A percentile compares a stretch with the other conserved stretches of the same genome.
These are phyloP conservation scores for Harringtonia aguacate DNA, from an alignment of 2,329 filamentous ascomycete species.

Conservation along the genomic window DNA sequence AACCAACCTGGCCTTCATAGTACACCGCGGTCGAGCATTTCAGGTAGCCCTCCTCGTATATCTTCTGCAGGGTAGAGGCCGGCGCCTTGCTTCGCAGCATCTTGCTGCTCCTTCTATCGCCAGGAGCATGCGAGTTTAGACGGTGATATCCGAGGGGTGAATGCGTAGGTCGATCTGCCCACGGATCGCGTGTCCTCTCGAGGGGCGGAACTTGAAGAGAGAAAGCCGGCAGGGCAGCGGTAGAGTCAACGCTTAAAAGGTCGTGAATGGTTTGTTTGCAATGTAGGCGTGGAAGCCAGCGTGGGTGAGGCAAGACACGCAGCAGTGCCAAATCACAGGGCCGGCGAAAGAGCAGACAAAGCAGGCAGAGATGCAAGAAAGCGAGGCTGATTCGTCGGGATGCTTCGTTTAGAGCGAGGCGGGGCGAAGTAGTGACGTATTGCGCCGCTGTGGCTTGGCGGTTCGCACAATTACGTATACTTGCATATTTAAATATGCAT, in stretches of 20 bases:
- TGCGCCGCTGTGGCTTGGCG: no score
- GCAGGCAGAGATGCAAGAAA: no score
- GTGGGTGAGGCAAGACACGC: no score
- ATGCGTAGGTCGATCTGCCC: no score
- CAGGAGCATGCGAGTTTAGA: slow-evolving; percentile 8
- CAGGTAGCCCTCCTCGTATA: slow-evolving; percentile 92
- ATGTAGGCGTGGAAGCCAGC: no score
- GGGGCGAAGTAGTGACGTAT: no score
- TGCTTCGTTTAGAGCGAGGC: background rate
- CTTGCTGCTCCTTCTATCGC: slow-evolving; percentile 16
- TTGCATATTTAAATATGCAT: no score
- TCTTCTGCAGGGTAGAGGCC: slow-evolving; percentile 79
- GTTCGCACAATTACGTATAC: background rate
- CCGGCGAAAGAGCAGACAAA: background rate
- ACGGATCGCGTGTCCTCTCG: background rate
- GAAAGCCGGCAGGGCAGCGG: no score
- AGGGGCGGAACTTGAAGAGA: background rate
- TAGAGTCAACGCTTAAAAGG: no score
- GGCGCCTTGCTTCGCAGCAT: slow-evolving; percentile 42
- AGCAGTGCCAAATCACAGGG: background rate
- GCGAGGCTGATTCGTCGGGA: no score
- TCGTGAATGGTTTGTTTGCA: no score
- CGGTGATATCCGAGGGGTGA: no score
- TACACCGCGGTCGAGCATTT: slow-evolving; percentile 93
- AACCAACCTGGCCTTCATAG: slow-evolving; percentile 76